Evolutionary conservation across 176 grass and related monocot genomes (phyloP), one percentile per base, ranked within the genome.

Genomic region (Eremochloa ophiuroides): DNA sequence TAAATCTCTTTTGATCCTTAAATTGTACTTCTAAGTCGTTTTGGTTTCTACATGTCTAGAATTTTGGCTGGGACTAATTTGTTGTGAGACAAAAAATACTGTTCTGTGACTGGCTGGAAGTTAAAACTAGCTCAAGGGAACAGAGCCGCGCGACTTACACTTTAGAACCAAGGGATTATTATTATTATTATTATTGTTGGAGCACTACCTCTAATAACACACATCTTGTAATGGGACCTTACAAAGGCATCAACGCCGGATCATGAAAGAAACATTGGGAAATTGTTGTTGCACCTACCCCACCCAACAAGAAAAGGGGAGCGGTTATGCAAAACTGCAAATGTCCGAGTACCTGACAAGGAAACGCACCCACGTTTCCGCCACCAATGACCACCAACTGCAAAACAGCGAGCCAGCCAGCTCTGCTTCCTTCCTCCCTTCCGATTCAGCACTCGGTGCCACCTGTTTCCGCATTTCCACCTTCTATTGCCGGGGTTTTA

Each of bases 401-500:
- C n/a, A 56, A 82, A 83, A 60, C 29, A 30, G 48, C 31, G n/a
- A 44, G n/a, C 37, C 28, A 56, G 30, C 17, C 59, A 62, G 26
- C 26, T 62, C 59, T 22, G 53, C 33, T 39, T 27, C 68, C 35
- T 10, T 85, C 77, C 33, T 39, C 20, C 68, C 35, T 10, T 85
- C 77, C 22, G 77, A 85, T 61, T 77, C 82, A 82, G 58, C 78
- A 30, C 0, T 22, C 42, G 8, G 29, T 15, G 87, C 79, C 88
- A 86, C 78, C 83, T 78, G 88, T 86, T 78, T 83, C n/a, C 27
- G 70, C 64, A 23, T 26, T 62, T 69, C 66, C 64, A 34, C 66
- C 44, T 59, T 37, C 68, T 28, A 40, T 66, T 73, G 46, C 83
- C 34, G 83, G 35, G 88, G 88, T 89, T 89, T 89, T 85, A 69